Conservation (phyloP, 2,329 filamentous ascomycete species). For the Alternaria arborescens region DNA sequence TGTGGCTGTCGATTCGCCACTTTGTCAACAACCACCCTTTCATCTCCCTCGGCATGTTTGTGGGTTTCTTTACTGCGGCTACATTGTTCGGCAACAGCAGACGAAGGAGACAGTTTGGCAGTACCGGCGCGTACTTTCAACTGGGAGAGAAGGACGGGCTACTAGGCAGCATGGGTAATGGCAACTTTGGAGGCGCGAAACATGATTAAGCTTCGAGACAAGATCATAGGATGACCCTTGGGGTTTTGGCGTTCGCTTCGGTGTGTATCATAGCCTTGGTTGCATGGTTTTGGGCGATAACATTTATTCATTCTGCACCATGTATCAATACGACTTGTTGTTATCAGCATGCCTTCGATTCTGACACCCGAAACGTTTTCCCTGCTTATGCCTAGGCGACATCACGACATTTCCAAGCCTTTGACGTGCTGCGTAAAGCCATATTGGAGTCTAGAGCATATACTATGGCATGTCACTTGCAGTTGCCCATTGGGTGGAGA, state of each 20-base stretch:
- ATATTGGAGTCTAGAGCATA: neutral
- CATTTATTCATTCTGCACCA: neutral
- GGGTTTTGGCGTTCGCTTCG: constrained; percentile 9
- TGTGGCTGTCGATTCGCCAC: constrained; percentile 63
- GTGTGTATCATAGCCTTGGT: constrained; percentile 20
- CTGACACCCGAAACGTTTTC: neutral
- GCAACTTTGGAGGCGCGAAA: constrained; percentile 48
- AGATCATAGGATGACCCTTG: neutral
- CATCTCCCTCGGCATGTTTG: constrained; percentile 62
- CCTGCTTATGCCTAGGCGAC: neutral
- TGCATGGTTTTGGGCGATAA: constrained; percentile 4
- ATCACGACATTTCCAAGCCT: constrained; percentile 1
- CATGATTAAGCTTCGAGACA: constrained; percentile 33
- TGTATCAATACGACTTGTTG: constrained; percentile 1
- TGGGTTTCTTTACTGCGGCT: constrained; percentile 64
- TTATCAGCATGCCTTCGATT: neutral
- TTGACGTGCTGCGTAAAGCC: neutral
- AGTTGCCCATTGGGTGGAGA: constrained; percentile 1
- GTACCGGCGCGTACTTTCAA: constrained; percentile 67
- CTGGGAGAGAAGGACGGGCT: constrained; percentile 75
- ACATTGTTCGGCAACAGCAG: constrained; percentile 48
- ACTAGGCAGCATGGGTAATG: constrained; percentile 62
- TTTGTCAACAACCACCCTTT: constrained; percentile 57
- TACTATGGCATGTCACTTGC: constrained; percentile 4
- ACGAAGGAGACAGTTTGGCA: constrained; percentile 56